Evolutionary conservation across 441 rosid genomes (phyloP).

Genomic region (Flueggea neowawraea): DNA sequence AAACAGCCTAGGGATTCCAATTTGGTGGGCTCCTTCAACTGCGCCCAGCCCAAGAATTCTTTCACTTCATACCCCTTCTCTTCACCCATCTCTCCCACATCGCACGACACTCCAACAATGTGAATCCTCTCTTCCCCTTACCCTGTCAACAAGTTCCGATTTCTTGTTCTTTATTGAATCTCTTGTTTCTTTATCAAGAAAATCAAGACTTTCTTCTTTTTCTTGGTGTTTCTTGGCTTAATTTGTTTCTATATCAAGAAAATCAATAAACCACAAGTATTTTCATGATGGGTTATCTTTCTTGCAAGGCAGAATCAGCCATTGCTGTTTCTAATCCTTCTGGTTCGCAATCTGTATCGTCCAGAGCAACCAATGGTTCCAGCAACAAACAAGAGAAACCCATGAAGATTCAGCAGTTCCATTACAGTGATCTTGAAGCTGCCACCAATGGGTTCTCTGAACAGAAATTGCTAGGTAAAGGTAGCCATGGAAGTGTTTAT

Average conservation of each 20-base stretch:
- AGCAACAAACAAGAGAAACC: conserved; percentile 38
- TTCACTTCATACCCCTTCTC: not conserved
- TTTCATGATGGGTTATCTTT: conserved; percentile 34
- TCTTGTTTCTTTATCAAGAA: too few relatives aligned
- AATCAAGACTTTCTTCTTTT: too few relatives aligned
- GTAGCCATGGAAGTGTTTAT: conserved; percentile 96
- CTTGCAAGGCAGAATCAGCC: conserved; percentile 85
- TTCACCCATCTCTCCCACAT: not conserved
- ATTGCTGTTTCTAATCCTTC: conserved; percentile 32
- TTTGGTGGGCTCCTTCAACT: too few relatives aligned
- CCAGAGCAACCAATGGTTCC: too few relatives aligned
- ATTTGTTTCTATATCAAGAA: too few relatives aligned
- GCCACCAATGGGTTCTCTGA: conserved; percentile 93
- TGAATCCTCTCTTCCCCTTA: not conserved
- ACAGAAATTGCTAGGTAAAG: conserved; percentile 75
- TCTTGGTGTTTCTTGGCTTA: too few relatives aligned
- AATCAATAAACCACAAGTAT: too few relatives aligned
- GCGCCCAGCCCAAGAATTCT: too few relatives aligned
- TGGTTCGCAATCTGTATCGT: conserved; percentile 9
- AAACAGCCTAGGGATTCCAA: too few relatives aligned
- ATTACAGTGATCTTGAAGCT: conserved; percentile 83
- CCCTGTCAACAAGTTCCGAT: not conserved
- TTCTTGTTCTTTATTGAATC: too few relatives aligned
- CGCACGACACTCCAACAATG: not conserved
- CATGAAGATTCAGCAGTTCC: conserved; percentile 72